Conservation (phyloP, 1,284 basidiomycete species). For the Ganoderma resinaceum region DNA sequence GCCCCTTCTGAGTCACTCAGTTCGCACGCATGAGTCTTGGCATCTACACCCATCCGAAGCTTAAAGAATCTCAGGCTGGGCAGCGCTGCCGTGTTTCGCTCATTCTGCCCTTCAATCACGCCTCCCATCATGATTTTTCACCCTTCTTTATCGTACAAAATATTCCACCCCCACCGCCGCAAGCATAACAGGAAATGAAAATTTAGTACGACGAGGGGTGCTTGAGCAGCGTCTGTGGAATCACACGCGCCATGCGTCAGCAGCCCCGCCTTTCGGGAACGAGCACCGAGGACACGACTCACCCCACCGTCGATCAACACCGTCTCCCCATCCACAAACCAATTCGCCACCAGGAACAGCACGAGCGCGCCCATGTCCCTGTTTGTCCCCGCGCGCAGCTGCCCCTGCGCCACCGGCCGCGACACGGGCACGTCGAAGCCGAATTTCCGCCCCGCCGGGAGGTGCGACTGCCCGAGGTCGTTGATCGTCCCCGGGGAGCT, state of each 20-base stretch:
- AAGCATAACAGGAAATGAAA: not conserved
- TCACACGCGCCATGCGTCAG: not conserved
- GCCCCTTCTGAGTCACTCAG: too few relatives aligned
- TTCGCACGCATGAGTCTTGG: too few relatives aligned
- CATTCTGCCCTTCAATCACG: too few relatives aligned
- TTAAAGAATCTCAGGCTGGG: too few relatives aligned
- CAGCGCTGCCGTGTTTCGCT: too few relatives aligned
- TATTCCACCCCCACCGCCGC: too few relatives aligned
- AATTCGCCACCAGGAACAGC: conserved; percentile 54
- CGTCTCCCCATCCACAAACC: conserved; percentile 60
- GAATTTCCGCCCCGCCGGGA: conserved; percentile 33
- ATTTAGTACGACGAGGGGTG: conserved; percentile 52
- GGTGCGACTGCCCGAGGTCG: conserved; percentile 42
- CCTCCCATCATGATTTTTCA: too few relatives aligned
- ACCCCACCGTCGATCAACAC: conserved; percentile 59
- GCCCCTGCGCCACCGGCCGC: conserved; percentile 27
- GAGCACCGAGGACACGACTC: conserved; percentile 33
- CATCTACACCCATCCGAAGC: too few relatives aligned
- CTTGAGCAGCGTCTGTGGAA: conserved; percentile 45
- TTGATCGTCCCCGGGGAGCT: conserved; percentile 42
- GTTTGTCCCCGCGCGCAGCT: conserved; percentile 44
- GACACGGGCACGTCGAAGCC: conserved; percentile 46
- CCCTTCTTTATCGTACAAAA: too few relatives aligned
- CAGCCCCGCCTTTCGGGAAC: not conserved
- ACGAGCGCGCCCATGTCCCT: conserved; percentile 54